Base-by-base conservation (phyloP, 1,284 basidiomycete species). In the Boletus calvinii region DNA sequence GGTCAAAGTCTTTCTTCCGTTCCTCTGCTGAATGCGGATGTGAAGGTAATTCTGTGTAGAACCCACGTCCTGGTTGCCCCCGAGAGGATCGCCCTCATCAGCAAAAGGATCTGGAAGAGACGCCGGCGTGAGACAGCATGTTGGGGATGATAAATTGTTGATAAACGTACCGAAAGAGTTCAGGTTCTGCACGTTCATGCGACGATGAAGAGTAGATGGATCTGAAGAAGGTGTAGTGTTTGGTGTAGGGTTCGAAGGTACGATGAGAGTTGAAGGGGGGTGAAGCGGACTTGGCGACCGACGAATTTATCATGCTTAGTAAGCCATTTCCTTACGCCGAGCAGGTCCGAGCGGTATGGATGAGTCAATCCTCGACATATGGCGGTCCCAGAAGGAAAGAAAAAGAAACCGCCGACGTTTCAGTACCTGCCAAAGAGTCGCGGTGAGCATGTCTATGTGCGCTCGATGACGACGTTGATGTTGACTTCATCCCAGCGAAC, bases 1-100 rank as follows among this genome's bases (percentile, higher is more conserved):
- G 39, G 97, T 99, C 77, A 99, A 78, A 59, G 95, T 98, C 84
- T 99, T 99, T 66, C 97, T 85, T 63, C 97, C 97, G 84, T 99
- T 99, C 68, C 97, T 84, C 77, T 99, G 97, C 76, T 99, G 97
- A 68, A 99, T 92, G 79, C 93, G 92, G 69, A 96, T 91, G 73
- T 95, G 93, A 72, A 95, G 93, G 75, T 94, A 92, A 73, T 93
- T 87, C 67, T 83, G 77, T 70, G 88, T 85, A 60, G 89, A 89
- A 63, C 90, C 90, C 66, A 90, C 86, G 77, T 90, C 85, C 66
- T 87, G 78, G 67, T 76, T 81, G 62, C 78, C 76, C 71, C 77
- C 81, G 72, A 91, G 83, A 70, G 85, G 83, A 77, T 92, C 91
- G 67, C 83, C 87, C 74, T 90, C 88, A 75, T 93, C 92, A 77